Percentiles rank a stretch among this genome's conserved stretches.
These are phyloP conservation scores for Aphanomyces invadans DNA, from an alignment of 352 stramenopile genomes.

Conservation along the genomic window DNA sequence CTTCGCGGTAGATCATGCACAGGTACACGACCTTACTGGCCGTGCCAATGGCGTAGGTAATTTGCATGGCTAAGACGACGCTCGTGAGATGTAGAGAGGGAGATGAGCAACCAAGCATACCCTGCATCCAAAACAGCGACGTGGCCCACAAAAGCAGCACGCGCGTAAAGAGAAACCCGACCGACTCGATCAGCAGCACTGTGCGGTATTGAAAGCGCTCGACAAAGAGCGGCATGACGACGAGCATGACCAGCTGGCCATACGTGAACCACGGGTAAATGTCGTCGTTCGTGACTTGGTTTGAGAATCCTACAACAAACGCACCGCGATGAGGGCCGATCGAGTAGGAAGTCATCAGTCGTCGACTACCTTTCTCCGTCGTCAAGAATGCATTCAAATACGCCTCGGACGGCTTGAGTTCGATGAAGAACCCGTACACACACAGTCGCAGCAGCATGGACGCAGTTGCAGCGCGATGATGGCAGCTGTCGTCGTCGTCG, in stretches of 20 bases:
- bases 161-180: slow-evolving; percentile 18
- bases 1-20: slow-evolving; percentile 24
- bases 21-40: slow-evolving; percentile 21
- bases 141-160: slow-evolving; percentile 5
- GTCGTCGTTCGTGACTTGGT: slow-evolving; percentile 9
- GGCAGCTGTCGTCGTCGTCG: background rate
- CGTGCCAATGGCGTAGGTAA: slow-evolving; percentile 20
- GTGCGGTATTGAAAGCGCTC: slow-evolving; percentile 23
- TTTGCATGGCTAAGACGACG: slow-evolving; percentile 11
- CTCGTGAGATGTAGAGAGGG: background rate
- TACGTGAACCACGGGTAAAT: slow-evolving; percentile 25
- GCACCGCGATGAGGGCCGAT: background rate
- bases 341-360: background rate
- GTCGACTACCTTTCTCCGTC: slow-evolving; percentile 12
- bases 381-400: slow-evolving; percentile 22
- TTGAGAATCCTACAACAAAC: slow-evolving; percentile 11
- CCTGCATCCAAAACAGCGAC: slow-evolving; percentile 24
- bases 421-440: slow-evolving; percentile 24
- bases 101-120: background rate
- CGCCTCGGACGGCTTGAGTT: slow-evolving; percentile 24
- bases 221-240: slow-evolving; percentile 17
- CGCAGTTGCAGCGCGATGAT: background rate
- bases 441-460: slow-evolving; percentile 20
- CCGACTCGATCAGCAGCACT: slow-evolving; percentile 21
- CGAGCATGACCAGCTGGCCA: slow-evolving; percentile 18